A percentile compares a stretch with the other conserved stretches of the same genome.
Evolutionary conservation across 2,329 filamentous ascomycete genomes (phyloP).

Genomic region (Nectriaceae sp.): DNA sequence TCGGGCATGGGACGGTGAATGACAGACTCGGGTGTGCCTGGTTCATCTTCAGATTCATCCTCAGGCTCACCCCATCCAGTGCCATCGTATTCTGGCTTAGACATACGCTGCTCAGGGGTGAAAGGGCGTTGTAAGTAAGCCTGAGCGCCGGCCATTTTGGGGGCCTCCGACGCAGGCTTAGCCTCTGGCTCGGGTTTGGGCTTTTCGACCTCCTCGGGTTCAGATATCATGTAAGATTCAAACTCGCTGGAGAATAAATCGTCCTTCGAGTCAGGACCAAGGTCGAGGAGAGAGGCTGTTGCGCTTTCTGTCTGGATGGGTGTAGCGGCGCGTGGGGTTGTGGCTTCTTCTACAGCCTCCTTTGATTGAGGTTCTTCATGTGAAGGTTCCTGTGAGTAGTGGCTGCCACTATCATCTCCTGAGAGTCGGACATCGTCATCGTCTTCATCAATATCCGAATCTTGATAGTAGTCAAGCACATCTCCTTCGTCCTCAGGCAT

Average conservation of each 20-base stretch:
- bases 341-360: slow-evolving; percentile 46
- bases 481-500: slow-evolving; percentile 64
- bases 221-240: slow-evolving; percentile 50
- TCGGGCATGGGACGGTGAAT: slow-evolving; percentile 71
- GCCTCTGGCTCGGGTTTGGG: slow-evolving; percentile 14
- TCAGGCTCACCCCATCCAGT: slow-evolving; percentile 59
- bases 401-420: slow-evolving; percentile 44
- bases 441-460: slow-evolving; percentile 55
- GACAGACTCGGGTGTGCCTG: slow-evolving; percentile 83
- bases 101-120: slow-evolving; percentile 52
- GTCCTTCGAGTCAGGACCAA: slow-evolving; percentile 36
- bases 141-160: slow-evolving; percentile 39
- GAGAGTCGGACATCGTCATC: slow-evolving; percentile 55
- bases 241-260: slow-evolving; percentile 45
- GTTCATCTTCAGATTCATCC: slow-evolving; percentile 58
- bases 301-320: slow-evolving; percentile 21
- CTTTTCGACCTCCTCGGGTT: slow-evolving; percentile 35
- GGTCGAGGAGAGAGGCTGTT: slow-evolving; percentile 38
- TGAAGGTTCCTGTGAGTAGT: slow-evolving; percentile 34
- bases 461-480: slow-evolving; percentile 65
- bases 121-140: slow-evolving; percentile 42
- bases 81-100: slow-evolving; percentile 66
- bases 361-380: slow-evolving; percentile 15
- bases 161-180: slow-evolving; percentile 20
- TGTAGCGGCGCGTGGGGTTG: slow-evolving; percentile 51